Evolutionary conservation across 73 alveolate genomes (phyloP).

Genomic region (Blepharisma stoltei): DNA sequence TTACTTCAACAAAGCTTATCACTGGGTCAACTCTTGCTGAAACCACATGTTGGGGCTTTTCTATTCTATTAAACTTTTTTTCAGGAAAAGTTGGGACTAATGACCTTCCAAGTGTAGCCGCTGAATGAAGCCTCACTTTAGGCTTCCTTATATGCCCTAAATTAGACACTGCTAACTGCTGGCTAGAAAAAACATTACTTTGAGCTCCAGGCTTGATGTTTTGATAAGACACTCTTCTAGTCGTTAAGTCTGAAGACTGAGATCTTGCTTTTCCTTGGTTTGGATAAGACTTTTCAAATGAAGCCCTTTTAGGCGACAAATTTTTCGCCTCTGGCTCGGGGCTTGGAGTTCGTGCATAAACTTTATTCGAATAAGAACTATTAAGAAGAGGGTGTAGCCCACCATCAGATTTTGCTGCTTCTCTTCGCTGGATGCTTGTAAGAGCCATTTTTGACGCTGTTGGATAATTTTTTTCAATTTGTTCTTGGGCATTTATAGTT

Average conservation of each 20-base stretch:
- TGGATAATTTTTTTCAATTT: constrained; percentile 30
- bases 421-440: background rate
- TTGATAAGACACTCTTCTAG: too few species aligned
- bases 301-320: too few species aligned
- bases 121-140: constrained; percentile 9
- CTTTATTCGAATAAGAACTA: too few species aligned
- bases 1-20: background rate
- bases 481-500: background rate
- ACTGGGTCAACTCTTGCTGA: background rate
- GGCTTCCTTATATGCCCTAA: background rate
- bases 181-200: too few species aligned
- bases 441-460: constrained; percentile 29
- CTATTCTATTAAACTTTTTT: background rate
- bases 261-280: too few species aligned
- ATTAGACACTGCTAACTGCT: too few species aligned
- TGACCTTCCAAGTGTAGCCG: constrained; percentile 22
- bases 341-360: too few species aligned
- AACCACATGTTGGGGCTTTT: background rate
- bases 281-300: too few species aligned
- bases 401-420: background rate
- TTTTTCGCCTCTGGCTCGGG: too few species aligned
- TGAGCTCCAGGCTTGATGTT: too few species aligned
- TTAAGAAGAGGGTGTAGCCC: too few species aligned
- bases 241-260: too few species aligned
- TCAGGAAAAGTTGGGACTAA: constrained; percentile 19